Base-by-base conservation (phyloP, 176 grass and related monocot genomes). In the Musa acuminata region DNA sequence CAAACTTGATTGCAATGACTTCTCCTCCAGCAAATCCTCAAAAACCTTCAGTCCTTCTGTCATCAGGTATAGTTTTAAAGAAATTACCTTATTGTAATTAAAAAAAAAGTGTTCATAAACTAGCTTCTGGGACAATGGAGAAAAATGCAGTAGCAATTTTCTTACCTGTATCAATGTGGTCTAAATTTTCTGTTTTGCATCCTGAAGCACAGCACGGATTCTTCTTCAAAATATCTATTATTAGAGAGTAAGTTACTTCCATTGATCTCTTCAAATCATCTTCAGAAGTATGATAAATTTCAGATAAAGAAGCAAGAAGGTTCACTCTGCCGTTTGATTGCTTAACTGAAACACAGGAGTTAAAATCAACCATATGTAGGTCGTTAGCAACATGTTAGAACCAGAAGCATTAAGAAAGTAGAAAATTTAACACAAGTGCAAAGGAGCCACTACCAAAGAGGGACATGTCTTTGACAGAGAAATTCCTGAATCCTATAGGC, bases 201-300 rank as follows among this genome's bases (percentile, higher is more conserved):
- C 87, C 86, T 66, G 78, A 88, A 87, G 87, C 94, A 79, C 24
- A 80, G 69, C 82, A 51, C 79, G 82, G 84, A 72, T 98, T 89
- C 67, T 11, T 86, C 52, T 80, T 76, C 13, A 98, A 83, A 62
- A 90, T 75, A 72, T 83, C 85, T 60, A 79, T 69, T 78, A 98
- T 89, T 69, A 82, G 74, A 71, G 87, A 87, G 12, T 91, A 57
- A 69, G 72, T 73, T 75, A 87, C 91, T 77, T 51, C 82, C 77
- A 91, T 89, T 84, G 92, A 83, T 83, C 79, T 84, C 83, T 83
- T 88, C 79, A 98, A 77, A 50, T 80, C 77, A 49, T 93, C 84
- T 86, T 98, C 88, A 64, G 86, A 93, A 17, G 94, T 87, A 85
- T 98, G 90, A 79, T 98, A 93, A 48, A 81, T 91, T 67, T 93